Base-by-base conservation (phyloP, 495 filamentous ascomycete genomes). In the Amphirosellinia nigrospora region DNA sequence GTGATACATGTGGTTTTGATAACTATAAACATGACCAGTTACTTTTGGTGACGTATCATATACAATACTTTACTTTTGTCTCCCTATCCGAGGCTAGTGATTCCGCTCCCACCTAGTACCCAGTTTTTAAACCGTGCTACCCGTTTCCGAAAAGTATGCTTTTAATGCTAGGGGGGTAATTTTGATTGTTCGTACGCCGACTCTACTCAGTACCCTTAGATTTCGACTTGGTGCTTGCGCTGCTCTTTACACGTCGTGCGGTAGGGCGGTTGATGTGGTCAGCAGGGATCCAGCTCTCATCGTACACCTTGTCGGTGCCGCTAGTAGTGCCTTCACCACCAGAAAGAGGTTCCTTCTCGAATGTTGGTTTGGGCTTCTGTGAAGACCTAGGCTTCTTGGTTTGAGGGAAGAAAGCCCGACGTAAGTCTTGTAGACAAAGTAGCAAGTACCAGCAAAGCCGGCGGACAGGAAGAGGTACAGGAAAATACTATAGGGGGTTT, bases 391-490 rank as follows among this genome's bases (percentile, higher is more conserved):
- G 86, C 72, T 90, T 89, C 78, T 89, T 89, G 81, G 94, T 90
- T 85, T 97, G 93, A 34, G 96, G 96, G 88, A 97, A 97, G 76
- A 98, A 90, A n/a, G 93, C 89, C 60, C 91, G 82, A 99, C 88
- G 93, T 94, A 98, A 77, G 95, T 97, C 80, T 89, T 96, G 87
- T 99, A 99, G 83, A 97, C 94, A 80, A 97, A 98, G 88, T 96
- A 97, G 80, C 89, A 84, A 50, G 91, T 92, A 66, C 91, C 94
- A 72, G 78, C 88, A 78, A 97, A 94, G 76, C 84, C 87, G 67
- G 87, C 88, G 66, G 89, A 81, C 72, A 99, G 93, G 86, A 98
- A 89, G 80, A 97, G 89, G 85, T 98, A 99, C 69, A 99, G 90
- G 89, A 99, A 99, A 82, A 97, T 92, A 74, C 94, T 97, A 70